Base-by-base conservation (phyloP, 2,329 filamentous ascomycete genomes). In the Cyanodermella asteris region DNA sequence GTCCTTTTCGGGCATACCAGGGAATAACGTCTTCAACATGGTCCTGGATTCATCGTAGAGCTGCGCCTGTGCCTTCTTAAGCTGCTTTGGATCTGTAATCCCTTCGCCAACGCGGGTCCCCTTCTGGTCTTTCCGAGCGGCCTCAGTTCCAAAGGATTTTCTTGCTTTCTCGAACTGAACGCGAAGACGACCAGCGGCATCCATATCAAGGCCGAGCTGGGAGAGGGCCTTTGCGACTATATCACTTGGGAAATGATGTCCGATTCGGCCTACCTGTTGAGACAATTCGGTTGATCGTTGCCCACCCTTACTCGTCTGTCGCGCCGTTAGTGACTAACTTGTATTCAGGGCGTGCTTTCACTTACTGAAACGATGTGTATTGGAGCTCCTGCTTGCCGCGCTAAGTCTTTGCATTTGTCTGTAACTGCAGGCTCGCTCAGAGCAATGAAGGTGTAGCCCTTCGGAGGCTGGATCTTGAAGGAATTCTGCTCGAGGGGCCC, bases 301-400 rank as follows among this genome's bases (percentile, higher is more conserved):
- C 31, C 49, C 44, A 36, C 60, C 53, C 15, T 51, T 57, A 22
- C 53, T 59, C 31, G 55, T 61, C 51, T 60, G 26, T 22, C 25
- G 25, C 18, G 27, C 23, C 23, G 15, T 17, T 18, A 24, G 22
- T 18, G 24, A 22, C 18, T 16, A 9, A 28, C 13, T 20, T 25
- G 25, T 24, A 27, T 22, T 13, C 13, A 22, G 28, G 24, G 29
- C 16, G 20, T 13, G 26, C 13, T 24, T 13, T 23, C 12, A 51
- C 62, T 45, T 51, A 70, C 65, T 42, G 66, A 66, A 37, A 71
- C 64, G 32, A 65, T 56, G 36, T 58, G 55, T 20, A 69, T 58
- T 24, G 59, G 53, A 19, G 58, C 44, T 15, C 56, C 56, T 35
- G 55, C 52, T 36, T 57, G 54, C 25, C 61, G 53, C 34, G 64